Evolutionary conservation across 176 grass and related monocot species (phyloP), one percentile per base, ranked within the genome.

Genomic region (Lolium perenne): DNA sequence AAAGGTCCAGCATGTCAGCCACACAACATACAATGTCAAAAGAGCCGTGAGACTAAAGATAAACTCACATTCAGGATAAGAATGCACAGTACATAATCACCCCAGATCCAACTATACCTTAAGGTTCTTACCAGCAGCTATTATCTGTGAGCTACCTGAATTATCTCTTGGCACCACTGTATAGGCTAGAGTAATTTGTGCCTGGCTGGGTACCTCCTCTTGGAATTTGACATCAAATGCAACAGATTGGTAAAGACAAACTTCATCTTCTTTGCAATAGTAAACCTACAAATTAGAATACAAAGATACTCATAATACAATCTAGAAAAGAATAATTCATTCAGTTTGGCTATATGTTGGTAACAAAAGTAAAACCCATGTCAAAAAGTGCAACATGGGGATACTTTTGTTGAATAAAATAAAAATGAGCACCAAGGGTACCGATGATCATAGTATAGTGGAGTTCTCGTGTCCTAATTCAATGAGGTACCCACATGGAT

Each of bases 201-300:
- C 80, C 25, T 59, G 82, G 64, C 43, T 80, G n/a, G 84, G 54
- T 57, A 83, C 75, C 35, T 82, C 73, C 72, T 90, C 87, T 87
- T 92, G 51, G 70, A 99, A 96, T 84, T 91, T 92, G 69, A 93
- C 85, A 90, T 96, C 90, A 79, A 99, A 99, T 78, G 92, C 84
- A 65, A 96, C 67, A 71, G 97, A 92, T 85, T 93, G 90, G 85
- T 94, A 94, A 49, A 96, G 88, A 60, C 97, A 99, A 88, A 99
- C 94, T 51, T 99, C 94, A 80, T 95, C 90, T 80, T 96, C 92
- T 91, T 99, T 96, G 78, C 94, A 94, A 82, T 91, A 96, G 76
- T 96, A 99, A 78, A 98, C 90, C 96, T 92, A 87, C 47, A 83
- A 91, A 92, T 75, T 17, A 53, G 8, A 84, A 81, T 11, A 84